Evolutionary conservation across 257 asterid species (phyloP).

Genomic region (Capsicum pubescens): DNA sequence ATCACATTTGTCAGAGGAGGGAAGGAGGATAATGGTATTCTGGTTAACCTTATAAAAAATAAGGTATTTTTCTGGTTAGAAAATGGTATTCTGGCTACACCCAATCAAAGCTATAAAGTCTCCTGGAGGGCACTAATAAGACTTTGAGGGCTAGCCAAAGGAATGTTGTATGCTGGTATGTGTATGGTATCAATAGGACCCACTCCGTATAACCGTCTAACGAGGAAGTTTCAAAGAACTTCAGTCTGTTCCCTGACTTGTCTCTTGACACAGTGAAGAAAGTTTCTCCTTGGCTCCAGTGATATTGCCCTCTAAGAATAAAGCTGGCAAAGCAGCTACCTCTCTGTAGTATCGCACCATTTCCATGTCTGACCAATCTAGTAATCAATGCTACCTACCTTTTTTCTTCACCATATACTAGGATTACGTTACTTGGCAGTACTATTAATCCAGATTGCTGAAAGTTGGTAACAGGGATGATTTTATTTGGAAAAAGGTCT

Average conservation of each 20-base stretch:
- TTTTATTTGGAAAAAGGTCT: background rate
- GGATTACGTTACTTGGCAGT: background rate
- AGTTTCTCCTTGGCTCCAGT: background rate
- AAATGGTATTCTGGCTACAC: conserved; percentile 9
- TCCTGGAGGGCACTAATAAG: background rate
- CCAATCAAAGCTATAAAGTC: background rate
- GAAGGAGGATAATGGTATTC: background rate
- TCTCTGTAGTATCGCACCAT: background rate
- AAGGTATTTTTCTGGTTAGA: background rate
- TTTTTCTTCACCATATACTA: background rate
- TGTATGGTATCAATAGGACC: background rate
- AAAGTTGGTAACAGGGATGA: background rate
- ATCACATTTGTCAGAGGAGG: conserved; percentile 15
- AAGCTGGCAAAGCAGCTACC: background rate
- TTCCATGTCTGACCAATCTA: conserved; percentile 2
- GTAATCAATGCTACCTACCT: conserved; percentile 2
- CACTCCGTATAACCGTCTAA: background rate
- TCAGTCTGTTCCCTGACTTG: background rate
- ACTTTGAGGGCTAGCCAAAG: background rate
- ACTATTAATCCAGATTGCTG: background rate
- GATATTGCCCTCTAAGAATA: background rate
- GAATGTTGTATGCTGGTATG: background rate
- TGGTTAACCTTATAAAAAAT: background rate
- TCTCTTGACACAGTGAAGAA: background rate
- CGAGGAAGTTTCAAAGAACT: background rate